Evolutionary conservation across 805 yeast species (phyloP), one percentile per base, ranked within the genome.

Genomic region (Sugiyamaella qingdaonensis): DNA sequence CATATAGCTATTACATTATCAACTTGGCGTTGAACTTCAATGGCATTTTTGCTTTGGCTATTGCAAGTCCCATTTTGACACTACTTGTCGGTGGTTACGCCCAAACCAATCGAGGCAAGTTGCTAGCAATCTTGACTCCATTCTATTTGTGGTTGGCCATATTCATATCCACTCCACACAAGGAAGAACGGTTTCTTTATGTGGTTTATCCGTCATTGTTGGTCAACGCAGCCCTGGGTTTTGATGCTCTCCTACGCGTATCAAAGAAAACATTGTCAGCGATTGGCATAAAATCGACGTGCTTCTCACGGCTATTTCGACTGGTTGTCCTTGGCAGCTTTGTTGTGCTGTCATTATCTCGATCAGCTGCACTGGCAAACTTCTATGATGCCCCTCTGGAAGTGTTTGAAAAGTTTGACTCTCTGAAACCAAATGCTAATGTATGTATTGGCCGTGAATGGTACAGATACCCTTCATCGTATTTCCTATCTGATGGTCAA

Each of bases 391-490:
- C 95, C 0, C 95, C 97, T 4, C 69, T 89, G 48, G 60, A 71
- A 0, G 80, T 85, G 1, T 85, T 82, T 61, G 60, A 71, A n/a
- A 73, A 71, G 31, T 58, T 78, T 11, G 53, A 56, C 1, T 52
- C 64, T 16, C 53, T 63, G 5, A 31, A 27, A 7, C n/a, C 16
- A 34, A 60, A 62, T 2, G 71, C 70, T 35, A 85, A 81, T 58
- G 85, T 92, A 0, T 92, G 98, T 68, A 76, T 86, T n/a, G 97
- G 97, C 1, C 78, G 96, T 54, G 97, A 92, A 70, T 91, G 97
- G 97, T 89, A 88, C 64, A 86, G 92, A 64, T 91, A 74, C 68
- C 97, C 98, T 9, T 82, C 87, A 0, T 90, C 97, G 0, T 87
- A 90, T 65, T 88, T 91, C 64, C 71, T 92, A 21, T 84, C 87